Base-by-base conservation (phyloP, 495 filamentous ascomycete genomes). In the Apiosordaria backusii region DNA sequence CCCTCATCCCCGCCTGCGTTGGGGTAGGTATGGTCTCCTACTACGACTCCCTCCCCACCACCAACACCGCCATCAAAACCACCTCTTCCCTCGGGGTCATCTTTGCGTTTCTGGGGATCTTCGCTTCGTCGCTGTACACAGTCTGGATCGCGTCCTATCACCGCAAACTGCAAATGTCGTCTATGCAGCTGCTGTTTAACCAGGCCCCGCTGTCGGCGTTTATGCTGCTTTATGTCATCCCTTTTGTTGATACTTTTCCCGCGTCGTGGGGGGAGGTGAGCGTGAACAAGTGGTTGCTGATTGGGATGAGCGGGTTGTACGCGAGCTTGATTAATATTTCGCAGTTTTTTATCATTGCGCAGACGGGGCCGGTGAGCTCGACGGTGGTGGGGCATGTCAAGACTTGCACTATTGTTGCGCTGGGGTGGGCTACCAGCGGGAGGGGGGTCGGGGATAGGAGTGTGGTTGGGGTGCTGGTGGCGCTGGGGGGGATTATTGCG, bases 321-420 rank as follows among this genome's bases (percentile, higher is more conserved):
- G 89, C 89, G 3, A 84, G 83, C 26, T 75, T 90, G 21, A 88
- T 92, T 69, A 92, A 92, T 71, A 79, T 91, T 58, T 89, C 86
- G 7, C 88, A 90, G 70, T 92, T 92, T 70, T 89, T 89, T 71
- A 90, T 92, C 68, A 86, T 92, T 50, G 88, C 86, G 24, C 85
- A 85, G 53, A 86, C 88, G 1, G 89, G 89, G 0, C 84, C 89
- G 4, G 87, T 91, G 7, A 87, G 85, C 23, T 89, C 87, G 63
- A 90, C 89, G 0, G 88, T 92, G 13, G 85, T 92, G 3, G 89
- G 89, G 0, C 89, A 92, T 71, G 76, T 85, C 16, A 87, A 87
- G 71, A 88, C 85, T 0, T 87, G 84, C 64, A 81, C 80, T 13
- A 87, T 87, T 72, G 84, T 88, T 18, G 78, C 81, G 55, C 68